These are phyloP conservation scores for Lycium ferocissimum DNA, from an alignment of 257 asterid species.

Conservation along the genomic window DNA sequence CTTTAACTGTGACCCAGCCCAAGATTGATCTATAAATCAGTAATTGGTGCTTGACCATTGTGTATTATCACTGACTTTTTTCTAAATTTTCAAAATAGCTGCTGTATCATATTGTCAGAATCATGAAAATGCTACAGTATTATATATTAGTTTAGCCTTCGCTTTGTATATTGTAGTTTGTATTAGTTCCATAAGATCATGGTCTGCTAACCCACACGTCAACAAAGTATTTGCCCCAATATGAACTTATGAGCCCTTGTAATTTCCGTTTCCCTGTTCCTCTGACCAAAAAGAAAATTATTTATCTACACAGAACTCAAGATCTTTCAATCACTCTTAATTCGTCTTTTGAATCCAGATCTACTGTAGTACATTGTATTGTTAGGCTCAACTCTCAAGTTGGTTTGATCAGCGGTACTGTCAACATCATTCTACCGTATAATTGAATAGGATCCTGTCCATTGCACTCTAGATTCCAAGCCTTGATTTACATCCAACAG, in stretches of 20 bases:
- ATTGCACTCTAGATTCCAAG: slow-evolving; percentile 1
- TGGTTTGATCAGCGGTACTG: too few species aligned
- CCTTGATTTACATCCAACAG: background rate
- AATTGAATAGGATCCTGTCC: background rate
- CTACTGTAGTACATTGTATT: too few species aligned
- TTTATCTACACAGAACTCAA: background rate
- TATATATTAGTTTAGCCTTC: background rate
- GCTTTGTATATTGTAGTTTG: background rate
- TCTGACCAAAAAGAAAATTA: background rate
- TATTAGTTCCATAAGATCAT: background rate
- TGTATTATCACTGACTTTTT: background rate
- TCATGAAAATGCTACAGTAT: background rate
- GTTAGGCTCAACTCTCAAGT: too few species aligned
- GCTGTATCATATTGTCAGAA: slow-evolving; percentile 20
- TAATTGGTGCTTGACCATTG: background rate
- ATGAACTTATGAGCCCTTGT: background rate
- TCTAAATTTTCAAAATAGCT: background rate
- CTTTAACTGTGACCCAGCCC: background rate
- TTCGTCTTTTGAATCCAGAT: too few species aligned
- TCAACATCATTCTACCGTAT: background rate
- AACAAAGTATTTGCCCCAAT: background rate
- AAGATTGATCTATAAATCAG: slow-evolving; percentile 23
- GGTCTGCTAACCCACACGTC: background rate
- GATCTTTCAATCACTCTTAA: background rate
- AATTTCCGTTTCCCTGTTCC: background rate